A percentile compares a stretch with the other conserved stretches of the same genome.
Conservation (phyloP, 495 filamentous ascomycete species). For the Annulohypoxylon stygium region DNA sequence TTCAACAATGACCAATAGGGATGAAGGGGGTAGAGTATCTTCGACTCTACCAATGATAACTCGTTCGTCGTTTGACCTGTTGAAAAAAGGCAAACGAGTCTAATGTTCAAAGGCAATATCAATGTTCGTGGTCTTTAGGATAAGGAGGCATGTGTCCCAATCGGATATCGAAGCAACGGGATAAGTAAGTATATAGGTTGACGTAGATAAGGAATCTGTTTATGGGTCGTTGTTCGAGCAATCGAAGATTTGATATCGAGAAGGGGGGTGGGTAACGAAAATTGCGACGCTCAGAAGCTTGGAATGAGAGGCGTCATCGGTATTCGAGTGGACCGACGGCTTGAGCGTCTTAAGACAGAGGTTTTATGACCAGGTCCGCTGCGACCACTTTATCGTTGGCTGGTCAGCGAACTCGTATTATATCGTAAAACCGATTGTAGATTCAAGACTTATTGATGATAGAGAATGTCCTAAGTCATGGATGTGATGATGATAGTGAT, state of each 20-base stretch:
- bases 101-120: not conserved
- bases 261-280: conserved; percentile 11
- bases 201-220: conserved; percentile 3
- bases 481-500: not conserved
- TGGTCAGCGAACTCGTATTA: conserved; percentile 29
- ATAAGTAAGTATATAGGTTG: not conserved
- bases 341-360: conserved; percentile 43
- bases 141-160: not conserved
- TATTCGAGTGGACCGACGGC: conserved; percentile 31
- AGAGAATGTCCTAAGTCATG: conserved; percentile 9
- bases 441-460: conserved; percentile 7
- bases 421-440: conserved; percentile 17
- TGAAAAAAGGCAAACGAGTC: not conserved
- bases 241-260: conserved; percentile 30
- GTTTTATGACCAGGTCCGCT: conserved; percentile 41
- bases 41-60: not conserved
- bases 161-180: not conserved
- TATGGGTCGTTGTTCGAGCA: conserved; percentile 5
- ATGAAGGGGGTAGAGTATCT: not conserved
- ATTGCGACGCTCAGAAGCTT: conserved; percentile 30
- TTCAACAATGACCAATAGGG: not conserved
- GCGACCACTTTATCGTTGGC: conserved; percentile 23
- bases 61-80: not conserved
- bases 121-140: not conserved
- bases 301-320: conserved; percentile 40